A percentile compares a stretch with the other conserved stretches of the same genome.
phyloP scores from a whole-genome alignment of 306 rosid genomes.

The Biancaea sappan region DNA sequence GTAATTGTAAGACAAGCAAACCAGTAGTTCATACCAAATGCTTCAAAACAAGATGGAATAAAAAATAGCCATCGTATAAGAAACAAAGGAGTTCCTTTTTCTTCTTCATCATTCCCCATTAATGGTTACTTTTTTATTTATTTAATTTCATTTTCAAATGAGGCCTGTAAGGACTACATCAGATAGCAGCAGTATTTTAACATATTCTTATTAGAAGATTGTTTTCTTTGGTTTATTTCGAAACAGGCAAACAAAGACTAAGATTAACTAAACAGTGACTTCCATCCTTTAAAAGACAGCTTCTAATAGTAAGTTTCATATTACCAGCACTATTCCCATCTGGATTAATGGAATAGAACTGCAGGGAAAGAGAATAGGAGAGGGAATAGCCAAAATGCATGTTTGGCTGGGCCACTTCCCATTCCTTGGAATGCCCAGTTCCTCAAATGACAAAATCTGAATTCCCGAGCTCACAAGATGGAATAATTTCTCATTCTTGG shows the following conservation, averaged over 20 bases:
- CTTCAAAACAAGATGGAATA: slow-evolving; percentile 12
- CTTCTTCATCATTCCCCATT: neutral
- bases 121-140: neutral
- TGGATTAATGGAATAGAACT: too few relatives aligned
- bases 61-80: neutral
- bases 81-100: neutral
- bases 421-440: too few relatives aligned
- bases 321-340: neutral
- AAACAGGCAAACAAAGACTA: neutral
- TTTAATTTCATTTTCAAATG: neutral
- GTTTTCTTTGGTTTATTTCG: neutral
- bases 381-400: too few relatives aligned
- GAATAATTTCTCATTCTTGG: too few relatives aligned
- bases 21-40: neutral
- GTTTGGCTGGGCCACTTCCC: too few relatives aligned
- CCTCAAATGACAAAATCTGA: too few relatives aligned
- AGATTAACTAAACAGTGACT: slow-evolving; percentile 14
- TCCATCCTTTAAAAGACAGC: slow-evolving; percentile 15
- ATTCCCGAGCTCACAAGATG: too few relatives aligned
- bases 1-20: slow-evolving; percentile 5
- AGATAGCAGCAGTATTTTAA: slow-evolving; percentile 1
- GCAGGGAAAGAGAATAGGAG: too few relatives aligned
- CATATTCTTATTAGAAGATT: slow-evolving; percentile 2
- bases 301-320: neutral
- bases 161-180: neutral